Conservation (phyloP, 129 eudicot species). For the Deinandra increscens region DNA sequence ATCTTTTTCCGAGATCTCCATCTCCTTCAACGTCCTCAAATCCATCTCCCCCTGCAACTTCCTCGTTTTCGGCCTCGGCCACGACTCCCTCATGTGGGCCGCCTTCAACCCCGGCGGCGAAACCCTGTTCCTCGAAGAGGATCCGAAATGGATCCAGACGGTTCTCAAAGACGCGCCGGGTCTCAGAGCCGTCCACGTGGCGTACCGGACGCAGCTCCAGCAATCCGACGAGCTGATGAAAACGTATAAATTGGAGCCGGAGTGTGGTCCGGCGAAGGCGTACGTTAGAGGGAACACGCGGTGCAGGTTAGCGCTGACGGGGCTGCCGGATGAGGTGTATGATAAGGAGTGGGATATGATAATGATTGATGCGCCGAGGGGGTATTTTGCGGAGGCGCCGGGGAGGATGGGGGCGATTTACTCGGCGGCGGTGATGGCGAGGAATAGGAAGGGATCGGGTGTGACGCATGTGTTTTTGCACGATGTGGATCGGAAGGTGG, state of each 20-base stretch:
- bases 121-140: constrained; percentile 84
- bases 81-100: constrained; percentile 86
- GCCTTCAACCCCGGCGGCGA: constrained; percentile 65
- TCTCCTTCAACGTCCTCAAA: constrained; percentile 53
- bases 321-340: constrained; percentile 65
- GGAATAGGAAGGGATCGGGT: constrained; percentile 66
- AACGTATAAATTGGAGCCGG: constrained; percentile 41
- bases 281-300: constrained; percentile 48
- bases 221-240: constrained; percentile 53
- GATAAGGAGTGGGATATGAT: constrained; percentile 85
- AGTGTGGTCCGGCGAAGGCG: constrained; percentile 44
- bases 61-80: constrained; percentile 87
- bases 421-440: constrained; percentile 90
- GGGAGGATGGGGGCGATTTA: constrained; percentile 95
- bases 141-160: constrained; percentile 62
- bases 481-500: constrained; percentile 86
- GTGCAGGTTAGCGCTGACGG: constrained; percentile 62
- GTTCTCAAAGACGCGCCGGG: constrained; percentile 57
- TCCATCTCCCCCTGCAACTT: constrained; percentile 53
- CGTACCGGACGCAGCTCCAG: constrained; percentile 60
- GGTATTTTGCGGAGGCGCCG: constrained; percentile 68
- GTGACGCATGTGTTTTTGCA: constrained; percentile 83
- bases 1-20: constrained; percentile 43
- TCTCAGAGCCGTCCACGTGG: constrained; percentile 48
- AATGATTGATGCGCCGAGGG: constrained; percentile 89